Evolutionary conservation across 139 green algal genomes (phyloP).

Genomic region (Ulvella scutata): DNA sequence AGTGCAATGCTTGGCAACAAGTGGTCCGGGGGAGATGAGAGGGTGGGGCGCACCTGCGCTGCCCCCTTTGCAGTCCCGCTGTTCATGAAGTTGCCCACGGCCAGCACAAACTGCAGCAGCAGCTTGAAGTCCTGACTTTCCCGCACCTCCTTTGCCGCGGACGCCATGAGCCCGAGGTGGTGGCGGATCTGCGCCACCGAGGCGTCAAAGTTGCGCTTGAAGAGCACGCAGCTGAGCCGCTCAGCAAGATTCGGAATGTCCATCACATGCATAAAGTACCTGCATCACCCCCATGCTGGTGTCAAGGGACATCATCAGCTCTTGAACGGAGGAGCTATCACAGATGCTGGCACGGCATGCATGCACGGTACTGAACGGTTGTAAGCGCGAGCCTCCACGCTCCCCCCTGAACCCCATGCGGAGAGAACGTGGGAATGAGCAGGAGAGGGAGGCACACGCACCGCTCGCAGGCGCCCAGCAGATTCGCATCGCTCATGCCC

Average conservation of each 20-base stretch:
- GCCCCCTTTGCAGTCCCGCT: not conserved
- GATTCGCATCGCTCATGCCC: conserved; percentile 21
- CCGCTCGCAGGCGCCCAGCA: conserved; percentile 48
- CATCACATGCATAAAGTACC: conserved; percentile 54
- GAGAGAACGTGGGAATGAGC: not conserved
- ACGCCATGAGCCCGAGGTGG: not conserved
- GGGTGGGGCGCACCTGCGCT: not conserved
- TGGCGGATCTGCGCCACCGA: conserved; percentile 7
- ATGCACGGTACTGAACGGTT: too few relatives aligned
- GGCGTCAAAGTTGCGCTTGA: conserved; percentile 26
- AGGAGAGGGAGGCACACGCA: not conserved
- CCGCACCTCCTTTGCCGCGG: not conserved
- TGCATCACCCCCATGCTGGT: too few relatives aligned
- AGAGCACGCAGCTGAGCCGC: conserved; percentile 45
- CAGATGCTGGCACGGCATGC: too few relatives aligned
- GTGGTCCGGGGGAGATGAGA: not conserved
- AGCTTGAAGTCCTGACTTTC: conserved; percentile 23
- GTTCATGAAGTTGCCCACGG: not conserved
- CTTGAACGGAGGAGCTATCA: too few relatives aligned
- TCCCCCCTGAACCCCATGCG: not conserved
- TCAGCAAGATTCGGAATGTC: conserved; percentile 42
- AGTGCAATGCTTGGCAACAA: too few relatives aligned
- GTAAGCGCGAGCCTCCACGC: too few relatives aligned
- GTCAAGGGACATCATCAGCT: too few relatives aligned
- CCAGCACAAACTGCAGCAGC: conserved; percentile 21